These are phyloP conservation scores for Echinosophora koreensis DNA, from an alignment of 306 rosid species.

Conservation along the genomic window DNA sequence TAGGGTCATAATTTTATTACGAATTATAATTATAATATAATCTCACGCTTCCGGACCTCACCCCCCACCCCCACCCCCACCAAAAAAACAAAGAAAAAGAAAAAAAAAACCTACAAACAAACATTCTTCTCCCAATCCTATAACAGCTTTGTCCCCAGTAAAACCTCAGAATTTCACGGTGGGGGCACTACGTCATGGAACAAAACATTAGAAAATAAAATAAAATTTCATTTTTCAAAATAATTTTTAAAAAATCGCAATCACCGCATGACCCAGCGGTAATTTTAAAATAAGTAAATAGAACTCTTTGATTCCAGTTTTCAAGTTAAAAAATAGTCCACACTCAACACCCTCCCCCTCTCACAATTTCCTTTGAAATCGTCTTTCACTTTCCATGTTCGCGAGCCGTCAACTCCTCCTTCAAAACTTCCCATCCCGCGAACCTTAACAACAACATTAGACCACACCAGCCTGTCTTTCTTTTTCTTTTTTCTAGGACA, in stretches of 20 bases:
- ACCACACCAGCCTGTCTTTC: not conserved
- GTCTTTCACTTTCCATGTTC: not conserved
- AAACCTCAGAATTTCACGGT: not conserved
- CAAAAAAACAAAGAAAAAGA: too few species aligned
- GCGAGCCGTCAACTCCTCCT: slow-evolving; percentile 33
- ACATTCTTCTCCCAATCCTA: not conserved
- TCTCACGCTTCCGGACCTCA: too few species aligned
- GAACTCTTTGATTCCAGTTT: not conserved
- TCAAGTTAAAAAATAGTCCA: slow-evolving; percentile 40
- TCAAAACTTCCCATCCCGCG: slow-evolving; percentile 9
- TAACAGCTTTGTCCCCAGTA: slow-evolving; percentile 12
- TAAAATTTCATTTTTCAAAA: not conserved
- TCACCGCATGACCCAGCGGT: slow-evolving; percentile 48
- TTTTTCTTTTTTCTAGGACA: slow-evolving; percentile 2
- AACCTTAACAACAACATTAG: not conserved
- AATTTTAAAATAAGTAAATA: not conserved
- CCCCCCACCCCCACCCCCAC: too few species aligned
- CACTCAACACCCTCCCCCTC: slow-evolving; percentile 44
- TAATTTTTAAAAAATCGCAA: slow-evolving; percentile 24
- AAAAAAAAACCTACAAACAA: not conserved
- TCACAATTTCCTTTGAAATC: not conserved
- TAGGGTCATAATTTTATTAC: not conserved
- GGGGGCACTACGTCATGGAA: not conserved
- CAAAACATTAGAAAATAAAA: not conserved
- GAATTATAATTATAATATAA: too few species aligned